Conservation (phyloP, 805 yeast species). For the Blastobotrys peoriensis region DNA sequence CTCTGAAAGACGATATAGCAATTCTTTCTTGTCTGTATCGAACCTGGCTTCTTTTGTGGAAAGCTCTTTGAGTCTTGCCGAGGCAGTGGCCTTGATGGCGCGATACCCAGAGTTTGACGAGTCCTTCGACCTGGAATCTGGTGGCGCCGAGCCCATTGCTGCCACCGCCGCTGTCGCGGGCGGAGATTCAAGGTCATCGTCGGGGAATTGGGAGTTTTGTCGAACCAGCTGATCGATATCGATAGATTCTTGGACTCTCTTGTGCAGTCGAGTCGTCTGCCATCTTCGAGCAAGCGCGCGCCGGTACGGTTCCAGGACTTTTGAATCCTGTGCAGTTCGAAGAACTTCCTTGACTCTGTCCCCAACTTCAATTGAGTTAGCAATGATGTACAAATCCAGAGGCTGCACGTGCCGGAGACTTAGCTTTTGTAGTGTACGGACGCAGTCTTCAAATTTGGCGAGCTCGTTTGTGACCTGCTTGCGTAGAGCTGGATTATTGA, state of each 20-base stretch:
- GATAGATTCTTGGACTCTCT: conserved; percentile 37
- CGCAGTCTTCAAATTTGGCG: conserved; percentile 46
- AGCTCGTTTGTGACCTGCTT: conserved; percentile 57
- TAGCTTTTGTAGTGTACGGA: conserved; percentile 32
- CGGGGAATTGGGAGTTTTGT: not conserved
- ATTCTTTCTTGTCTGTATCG: conserved; percentile 21
- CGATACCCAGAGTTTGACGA: not conserved
- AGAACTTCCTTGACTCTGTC: conserved; percentile 26
- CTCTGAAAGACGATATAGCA: conserved; percentile 16
- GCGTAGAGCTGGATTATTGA: conserved; percentile 36
- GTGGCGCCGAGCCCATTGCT: conserved; percentile 8
- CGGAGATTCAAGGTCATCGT: conserved; percentile 29
- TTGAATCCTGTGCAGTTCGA: not conserved
- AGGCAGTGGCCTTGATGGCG: conserved; percentile 6
- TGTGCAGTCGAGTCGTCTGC: conserved; percentile 34
- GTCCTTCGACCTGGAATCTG: too few species aligned
- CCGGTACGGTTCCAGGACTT: not conserved
- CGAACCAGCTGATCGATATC: conserved; percentile 31
- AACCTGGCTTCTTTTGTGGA: conserved; percentile 26
- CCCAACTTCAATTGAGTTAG: conserved; percentile 36
- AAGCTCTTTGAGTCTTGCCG: conserved; percentile 17
- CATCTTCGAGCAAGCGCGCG: conserved; percentile 21
- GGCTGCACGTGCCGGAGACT: conserved; percentile 38
- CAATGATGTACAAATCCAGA: conserved; percentile 39
- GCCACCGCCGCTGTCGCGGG: conserved; percentile 4